Evolutionary conservation across 2,329 filamentous ascomycete genomes (phyloP).

Genomic region (Apiospora sp.): DNA sequence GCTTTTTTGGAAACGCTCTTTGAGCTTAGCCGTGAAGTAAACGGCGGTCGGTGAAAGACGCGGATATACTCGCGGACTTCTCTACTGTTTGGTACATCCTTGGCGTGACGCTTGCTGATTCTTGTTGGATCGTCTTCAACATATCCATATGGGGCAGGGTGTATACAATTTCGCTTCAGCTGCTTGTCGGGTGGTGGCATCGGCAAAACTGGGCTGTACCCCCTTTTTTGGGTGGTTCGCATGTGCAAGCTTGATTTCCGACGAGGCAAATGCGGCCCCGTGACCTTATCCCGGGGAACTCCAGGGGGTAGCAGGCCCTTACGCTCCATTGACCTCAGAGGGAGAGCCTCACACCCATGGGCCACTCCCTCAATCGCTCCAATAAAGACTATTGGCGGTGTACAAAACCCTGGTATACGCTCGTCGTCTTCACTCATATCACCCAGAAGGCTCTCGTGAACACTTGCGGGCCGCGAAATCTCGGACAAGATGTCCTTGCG

Average conservation of each 20-base stretch:
- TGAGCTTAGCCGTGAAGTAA: slow-evolving; percentile 37
- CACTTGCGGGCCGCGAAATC: slow-evolving; percentile 27
- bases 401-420: slow-evolving; percentile 14
- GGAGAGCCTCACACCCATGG: slow-evolving; percentile 29
- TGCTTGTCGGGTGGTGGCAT: slow-evolving; percentile 35
- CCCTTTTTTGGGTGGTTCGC: slow-evolving; percentile 29
- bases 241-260: slow-evolving; percentile 25
- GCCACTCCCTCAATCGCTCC: slow-evolving; percentile 28
- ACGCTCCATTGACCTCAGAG: slow-evolving; percentile 27
- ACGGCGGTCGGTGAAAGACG: slow-evolving; percentile 39
- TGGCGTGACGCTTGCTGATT: slow-evolving; percentile 28
- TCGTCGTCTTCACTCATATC: slow-evolving; percentile 31
- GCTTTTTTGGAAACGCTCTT: slow-evolving; percentile 30
- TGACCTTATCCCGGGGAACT: slow-evolving; percentile 34
- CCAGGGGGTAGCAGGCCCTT: slow-evolving; percentile 29
- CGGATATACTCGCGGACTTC: slow-evolving; percentile 42
- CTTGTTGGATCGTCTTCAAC: slow-evolving; percentile 34
- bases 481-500: neutral
- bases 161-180: slow-evolving; percentile 29
- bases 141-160: slow-evolving; percentile 31
- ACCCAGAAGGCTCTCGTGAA: slow-evolving; percentile 32
- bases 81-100: slow-evolving; percentile 37
- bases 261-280: slow-evolving; percentile 28
- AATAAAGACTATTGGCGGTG: slow-evolving; percentile 29
- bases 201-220: slow-evolving; percentile 33